Percentiles rank a stretch among this genome's conserved stretches.
phyloP scores from a whole-genome alignment of 176 grass and related monocot species.

The Eragrostis curvula region DNA sequence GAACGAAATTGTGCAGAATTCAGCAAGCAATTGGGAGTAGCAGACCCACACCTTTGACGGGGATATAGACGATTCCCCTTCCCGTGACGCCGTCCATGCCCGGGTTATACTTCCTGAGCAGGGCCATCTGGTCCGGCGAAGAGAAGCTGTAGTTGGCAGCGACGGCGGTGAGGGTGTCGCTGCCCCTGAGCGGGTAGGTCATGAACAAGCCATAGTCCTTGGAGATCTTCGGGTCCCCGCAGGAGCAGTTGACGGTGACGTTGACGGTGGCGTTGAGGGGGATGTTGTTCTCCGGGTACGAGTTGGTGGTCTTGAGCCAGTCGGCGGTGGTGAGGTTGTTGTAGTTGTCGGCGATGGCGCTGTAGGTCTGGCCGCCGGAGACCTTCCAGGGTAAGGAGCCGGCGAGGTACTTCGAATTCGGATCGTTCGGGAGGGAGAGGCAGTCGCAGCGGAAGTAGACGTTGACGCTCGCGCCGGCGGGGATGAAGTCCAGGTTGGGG shows the following conservation, averaged over 20 bases:
- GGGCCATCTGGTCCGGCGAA: conserved; percentile 28
- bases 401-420: conserved; percentile 25
- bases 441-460: conserved; percentile 36
- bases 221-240: conserved; percentile 54
- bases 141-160: conserved; percentile 37
- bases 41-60: conserved; percentile 53
- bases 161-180: conserved; percentile 55
- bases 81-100: conserved; percentile 45
- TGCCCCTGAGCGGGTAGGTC: conserved; percentile 55
- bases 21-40: background rate
- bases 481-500: conserved; percentile 35
- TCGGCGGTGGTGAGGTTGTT: conserved; percentile 61
- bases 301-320: conserved; percentile 58
- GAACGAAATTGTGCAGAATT: conserved; percentile 1
- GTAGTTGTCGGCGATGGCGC: background rate
- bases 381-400: conserved; percentile 34
- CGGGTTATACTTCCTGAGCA: conserved; percentile 65
- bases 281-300: conserved; percentile 47
- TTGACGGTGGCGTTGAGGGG: conserved; percentile 35
- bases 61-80: conserved; percentile 61
- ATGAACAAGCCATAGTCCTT: conserved; percentile 70
- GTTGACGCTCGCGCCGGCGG: background rate
- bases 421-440: background rate
- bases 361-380: background rate
- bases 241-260: conserved; percentile 82